Evolutionary conservation across 1,284 basidiomycete species (phyloP), one percentile per base, ranked within the genome.

Genomic region (Irpex sp.): DNA sequence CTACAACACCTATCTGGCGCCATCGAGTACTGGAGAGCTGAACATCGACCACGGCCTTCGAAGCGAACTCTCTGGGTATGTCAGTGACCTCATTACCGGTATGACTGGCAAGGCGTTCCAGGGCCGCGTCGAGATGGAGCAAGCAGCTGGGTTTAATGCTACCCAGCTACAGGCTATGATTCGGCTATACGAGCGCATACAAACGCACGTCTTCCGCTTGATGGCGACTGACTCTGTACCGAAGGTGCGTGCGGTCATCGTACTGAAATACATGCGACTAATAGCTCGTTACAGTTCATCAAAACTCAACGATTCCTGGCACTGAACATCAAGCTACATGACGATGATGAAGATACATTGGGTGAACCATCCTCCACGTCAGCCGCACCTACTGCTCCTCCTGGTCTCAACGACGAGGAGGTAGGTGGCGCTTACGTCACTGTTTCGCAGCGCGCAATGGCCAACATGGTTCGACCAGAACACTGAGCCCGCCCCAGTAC

Each of bases 141-240:
- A 94, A 72, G 88, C 89, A 17, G 83, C 80, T 59, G 82, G 87
- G 8, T 89, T 92, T 81, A 94, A 96, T 68, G 96, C 95, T 35
- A 97, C 92, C 51, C 97, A 99, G 76, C 81, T 99, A 60, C 94
- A 97, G 79, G 93, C 88, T 59, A 90, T 98, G 83, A 94, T 99
- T 68, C 82, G 87, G 66, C 79, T 98, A 68, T 99, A 98, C 77
- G 96, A 97, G 77, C 88, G 95, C 62, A 98, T 99, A 64, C 97
- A 98, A 78, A 90, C 86, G 46, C 95, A 98, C 74, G 95, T 98
- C 68, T 98, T 98, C 83, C 86, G 96, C 60, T 77, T 98, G 68
- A 97, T 99, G 93, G 96, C 97, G 6, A 97, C 95, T 62, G 97
- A 99, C 76, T 98, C 95, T 6, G 92, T 98, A 33, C 96, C 96